Conservation (phyloP, 306 rosid genomes). For the Vicia villosa region DNA sequence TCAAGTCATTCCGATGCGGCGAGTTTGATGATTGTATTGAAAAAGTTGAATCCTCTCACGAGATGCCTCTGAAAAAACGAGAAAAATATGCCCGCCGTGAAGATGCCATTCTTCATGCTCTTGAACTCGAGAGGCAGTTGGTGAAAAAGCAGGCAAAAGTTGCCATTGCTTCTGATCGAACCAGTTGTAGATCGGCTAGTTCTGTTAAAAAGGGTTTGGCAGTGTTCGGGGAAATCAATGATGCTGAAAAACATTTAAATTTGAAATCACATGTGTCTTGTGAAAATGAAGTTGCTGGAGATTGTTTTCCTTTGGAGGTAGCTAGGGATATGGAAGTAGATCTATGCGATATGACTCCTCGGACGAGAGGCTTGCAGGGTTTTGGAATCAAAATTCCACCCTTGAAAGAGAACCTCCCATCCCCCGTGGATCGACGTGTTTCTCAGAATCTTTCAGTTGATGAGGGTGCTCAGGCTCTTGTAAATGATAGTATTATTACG, state of each 20-base stretch:
- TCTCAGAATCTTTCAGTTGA: conserved; percentile 48
- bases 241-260: conserved; percentile 37
- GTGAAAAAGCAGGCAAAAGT: conserved; percentile 57
- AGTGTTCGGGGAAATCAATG: conserved; percentile 43
- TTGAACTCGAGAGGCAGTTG: conserved; percentile 78
- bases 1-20: conserved; percentile 87
- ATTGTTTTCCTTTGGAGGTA: conserved; percentile 40
- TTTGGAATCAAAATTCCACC: conserved; percentile 58
- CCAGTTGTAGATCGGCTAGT: conserved; percentile 42
- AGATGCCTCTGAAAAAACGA: conserved; percentile 82
- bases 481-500: conserved; percentile 38
- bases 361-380: conserved; percentile 78
- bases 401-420: conserved; percentile 46
- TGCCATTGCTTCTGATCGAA: conserved; percentile 43
- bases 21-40: conserved; percentile 94
- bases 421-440: conserved; percentile 51
- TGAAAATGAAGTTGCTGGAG: conserved; percentile 32
- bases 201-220: conserved; percentile 41
- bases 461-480: conserved; percentile 42
- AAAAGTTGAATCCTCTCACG: conserved; percentile 80
- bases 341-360: conserved; percentile 50
- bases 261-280: conserved; percentile 33
- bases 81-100: conserved; percentile 95
- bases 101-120: conserved; percentile 96
- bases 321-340: conserved; percentile 56